A percentile compares a stretch with the other conserved stretches of the same genome.
These are phyloP conservation scores for Gossypium longicalyx DNA, from an alignment of 345 rosid species.

Conservation along the genomic window DNA sequence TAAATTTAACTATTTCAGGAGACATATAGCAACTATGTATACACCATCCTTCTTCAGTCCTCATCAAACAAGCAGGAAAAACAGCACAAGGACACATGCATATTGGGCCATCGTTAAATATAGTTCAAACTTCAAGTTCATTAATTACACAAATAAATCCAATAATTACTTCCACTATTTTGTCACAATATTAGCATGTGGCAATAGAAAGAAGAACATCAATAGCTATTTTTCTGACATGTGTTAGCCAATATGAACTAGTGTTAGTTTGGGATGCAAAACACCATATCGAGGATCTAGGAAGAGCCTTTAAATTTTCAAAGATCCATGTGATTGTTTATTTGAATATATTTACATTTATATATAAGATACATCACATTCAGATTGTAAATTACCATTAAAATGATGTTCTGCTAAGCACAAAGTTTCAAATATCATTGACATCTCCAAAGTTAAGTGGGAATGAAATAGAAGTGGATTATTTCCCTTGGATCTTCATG, in stretches of 20 bases:
- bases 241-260: neutral
- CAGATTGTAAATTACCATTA: neutral
- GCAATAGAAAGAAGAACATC: neutral
- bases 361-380: neutral
- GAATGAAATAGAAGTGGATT: neutral
- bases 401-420: neutral
- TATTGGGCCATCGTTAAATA: neutral
- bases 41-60: conserved; percentile 2
- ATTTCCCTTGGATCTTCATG: too few relatives aligned
- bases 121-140: neutral
- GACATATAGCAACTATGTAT: neutral
- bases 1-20: neutral
- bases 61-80: neutral
- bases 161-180: neutral
- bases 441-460: neutral
- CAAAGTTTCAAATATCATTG: neutral
- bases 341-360: neutral
- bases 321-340: neutral
- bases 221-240: neutral
- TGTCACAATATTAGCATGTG: neutral
- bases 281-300: neutral
- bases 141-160: neutral
- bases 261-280: neutral
- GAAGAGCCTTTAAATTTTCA: neutral
- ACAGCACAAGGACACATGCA: neutral